Evolutionary conservation across 208 protist species (phyloP).

Genomic region (Herpetomonas samuelpessoai): DNA sequence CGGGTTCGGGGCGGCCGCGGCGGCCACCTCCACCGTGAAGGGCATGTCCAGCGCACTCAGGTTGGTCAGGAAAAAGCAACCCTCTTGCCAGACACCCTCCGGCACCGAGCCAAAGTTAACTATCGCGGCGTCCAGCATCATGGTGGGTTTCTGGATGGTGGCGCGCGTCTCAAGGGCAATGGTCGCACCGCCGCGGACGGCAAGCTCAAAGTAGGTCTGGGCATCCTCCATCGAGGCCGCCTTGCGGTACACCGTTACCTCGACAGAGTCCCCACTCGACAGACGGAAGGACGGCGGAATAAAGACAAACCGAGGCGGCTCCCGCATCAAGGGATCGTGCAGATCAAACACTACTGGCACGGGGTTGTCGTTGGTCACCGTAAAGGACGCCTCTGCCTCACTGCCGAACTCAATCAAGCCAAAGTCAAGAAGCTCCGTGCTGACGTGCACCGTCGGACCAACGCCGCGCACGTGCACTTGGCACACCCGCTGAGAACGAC

Average conservation of each 20-base stretch:
- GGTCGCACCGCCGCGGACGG: constrained; percentile 62
- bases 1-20: constrained; percentile 10
- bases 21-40: constrained; percentile 50
- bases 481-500: not conserved
- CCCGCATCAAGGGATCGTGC: constrained; percentile 70
- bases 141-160: constrained; percentile 67
- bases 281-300: constrained; percentile 68
- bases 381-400: constrained; percentile 77
- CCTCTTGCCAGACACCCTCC: constrained; percentile 65
- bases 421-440: constrained; percentile 83
- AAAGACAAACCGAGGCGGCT: constrained; percentile 84
- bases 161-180: constrained; percentile 83
- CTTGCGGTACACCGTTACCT: constrained; percentile 88
- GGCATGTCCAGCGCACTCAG: constrained; percentile 70
- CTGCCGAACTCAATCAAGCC: constrained; percentile 75
- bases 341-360: constrained; percentile 75
- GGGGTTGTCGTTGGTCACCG: constrained; percentile 85
- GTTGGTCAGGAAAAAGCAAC: constrained; percentile 66
- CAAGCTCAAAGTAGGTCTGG: constrained; percentile 89
- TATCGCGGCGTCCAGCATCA: constrained; percentile 56
- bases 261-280: constrained; percentile 68
- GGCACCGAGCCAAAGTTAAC: constrained; percentile 75
- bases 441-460: constrained; percentile 71
- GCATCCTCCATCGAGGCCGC: constrained; percentile 68
- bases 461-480: constrained; percentile 58